A percentile compares a stretch with the other conserved stretches of the same genome.
Evolutionary conservation across 2,329 filamentous ascomycete genomes (phyloP).

Genomic region (Colletotrichum chlorophyti): DNA sequence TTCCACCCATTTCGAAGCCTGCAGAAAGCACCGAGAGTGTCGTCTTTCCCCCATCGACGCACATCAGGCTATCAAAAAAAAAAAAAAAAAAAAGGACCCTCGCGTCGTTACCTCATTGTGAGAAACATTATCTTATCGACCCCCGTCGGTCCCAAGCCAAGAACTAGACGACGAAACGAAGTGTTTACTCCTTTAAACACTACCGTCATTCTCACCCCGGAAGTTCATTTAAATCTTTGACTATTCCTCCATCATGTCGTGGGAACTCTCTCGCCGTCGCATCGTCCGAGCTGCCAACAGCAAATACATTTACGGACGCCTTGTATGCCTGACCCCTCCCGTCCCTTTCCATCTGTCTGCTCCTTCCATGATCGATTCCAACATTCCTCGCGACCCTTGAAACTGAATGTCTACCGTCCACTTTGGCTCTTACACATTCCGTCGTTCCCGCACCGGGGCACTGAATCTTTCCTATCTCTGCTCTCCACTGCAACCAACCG

Average conservation of each 20-base stretch:
- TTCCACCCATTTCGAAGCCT: constrained; percentile 21
- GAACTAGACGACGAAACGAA: constrained; percentile 2
- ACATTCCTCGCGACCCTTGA: constrained; percentile 2
- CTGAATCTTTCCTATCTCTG: not conserved
- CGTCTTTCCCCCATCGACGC: not conserved
- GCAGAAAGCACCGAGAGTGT: constrained; percentile 15
- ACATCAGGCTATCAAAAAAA: not conserved
- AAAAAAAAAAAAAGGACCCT: not conserved
- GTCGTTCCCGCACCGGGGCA: not conserved
- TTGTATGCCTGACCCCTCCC: constrained; percentile 61
- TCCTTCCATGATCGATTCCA: not conserved
- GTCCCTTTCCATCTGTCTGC: not conserved
- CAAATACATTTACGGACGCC: constrained; percentile 75
- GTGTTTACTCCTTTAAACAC: too few relatives aligned
- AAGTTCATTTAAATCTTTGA: constrained; percentile 33
- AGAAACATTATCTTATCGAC: constrained; percentile 11
- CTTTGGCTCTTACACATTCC: not conserved
- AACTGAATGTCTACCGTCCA: not conserved
- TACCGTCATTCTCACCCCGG: not conserved
- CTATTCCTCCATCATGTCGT: constrained; percentile 52
- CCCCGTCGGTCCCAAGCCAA: not conserved
- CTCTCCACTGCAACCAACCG: not conserved
- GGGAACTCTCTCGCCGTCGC: constrained; percentile 65
- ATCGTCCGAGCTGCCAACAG: constrained; percentile 71
- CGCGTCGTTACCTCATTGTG: constrained; percentile 20